Conservation (phyloP, 2,329 filamentous ascomycete species). For the Ceratocystis huliohia region DNA sequence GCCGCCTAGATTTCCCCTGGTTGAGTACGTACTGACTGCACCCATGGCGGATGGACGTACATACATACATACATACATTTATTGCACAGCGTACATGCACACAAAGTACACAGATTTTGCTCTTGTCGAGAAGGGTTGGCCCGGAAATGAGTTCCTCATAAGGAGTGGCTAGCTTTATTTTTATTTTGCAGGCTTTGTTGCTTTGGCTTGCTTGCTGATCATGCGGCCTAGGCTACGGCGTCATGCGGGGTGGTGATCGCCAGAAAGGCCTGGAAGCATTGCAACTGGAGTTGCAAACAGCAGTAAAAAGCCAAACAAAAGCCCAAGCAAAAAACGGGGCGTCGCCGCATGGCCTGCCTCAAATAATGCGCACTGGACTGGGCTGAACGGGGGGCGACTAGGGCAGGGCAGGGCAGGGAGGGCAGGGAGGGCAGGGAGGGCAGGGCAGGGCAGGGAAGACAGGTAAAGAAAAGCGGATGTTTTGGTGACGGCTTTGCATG, state of each 20-base stretch:
- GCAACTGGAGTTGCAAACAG: neutral
- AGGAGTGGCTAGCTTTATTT: no score
- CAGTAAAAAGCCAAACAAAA: neutral
- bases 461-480: no score
- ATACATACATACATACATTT: neutral
- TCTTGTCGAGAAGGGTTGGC: no score
- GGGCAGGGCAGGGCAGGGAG: neutral
- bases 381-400: neutral
- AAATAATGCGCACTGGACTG: no score
- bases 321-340: neutral
- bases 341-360: neutral
- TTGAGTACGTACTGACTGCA: no score
- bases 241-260: neutral
- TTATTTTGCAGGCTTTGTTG: no score
- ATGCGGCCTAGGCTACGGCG: neutral
- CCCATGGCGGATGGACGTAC: neutral
- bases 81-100: neutral
- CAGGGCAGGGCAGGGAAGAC: neutral
- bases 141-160: no score
- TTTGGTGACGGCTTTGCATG: neutral
- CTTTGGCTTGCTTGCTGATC: neutral
- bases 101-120: no score
- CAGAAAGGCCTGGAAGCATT: neutral
- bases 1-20: neutral
- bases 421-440: neutral